Percentiles rank a stretch among this genome's conserved stretches.
These are phyloP conservation scores for Linum usitatissimum DNA, from an alignment of 345 rosid species.

Conservation along the genomic window DNA sequence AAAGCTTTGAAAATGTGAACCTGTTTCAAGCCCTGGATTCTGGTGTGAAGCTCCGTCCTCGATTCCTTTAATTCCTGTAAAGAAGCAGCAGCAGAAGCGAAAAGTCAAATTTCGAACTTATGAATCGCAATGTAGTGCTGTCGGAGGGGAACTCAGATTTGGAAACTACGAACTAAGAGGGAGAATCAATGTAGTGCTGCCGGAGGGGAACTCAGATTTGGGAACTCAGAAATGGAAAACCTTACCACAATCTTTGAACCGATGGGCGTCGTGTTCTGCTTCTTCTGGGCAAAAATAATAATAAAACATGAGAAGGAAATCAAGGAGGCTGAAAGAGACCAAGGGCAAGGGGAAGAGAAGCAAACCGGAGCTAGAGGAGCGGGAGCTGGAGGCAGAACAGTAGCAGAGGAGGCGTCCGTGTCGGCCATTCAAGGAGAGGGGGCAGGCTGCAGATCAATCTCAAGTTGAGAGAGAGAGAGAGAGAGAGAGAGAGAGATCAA, in stretches of 20 bases:
- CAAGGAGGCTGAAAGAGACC: neutral
- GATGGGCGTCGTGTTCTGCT: slow-evolving; percentile 48
- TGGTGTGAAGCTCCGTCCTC: slow-evolving; percentile 62
- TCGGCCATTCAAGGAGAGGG: neutral
- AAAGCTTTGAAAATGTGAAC: slow-evolving; percentile 17
- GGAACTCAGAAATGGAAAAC: neutral
- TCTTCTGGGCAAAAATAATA: slow-evolving; percentile 42
- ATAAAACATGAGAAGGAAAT: neutral
- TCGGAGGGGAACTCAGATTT: neutral
- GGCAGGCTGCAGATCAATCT: neutral
- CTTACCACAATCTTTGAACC: slow-evolving; percentile 59
- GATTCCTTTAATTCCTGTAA: slow-evolving; percentile 75
- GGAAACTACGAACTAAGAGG: no score
- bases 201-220: neutral
- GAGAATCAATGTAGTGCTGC: no score
- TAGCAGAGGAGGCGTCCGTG: neutral
- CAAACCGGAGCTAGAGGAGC: slow-evolving; percentile 2
- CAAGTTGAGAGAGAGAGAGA: neutral
- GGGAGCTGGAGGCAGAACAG: neutral
- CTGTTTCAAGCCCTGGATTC: slow-evolving; percentile 87
- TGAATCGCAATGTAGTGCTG: neutral
- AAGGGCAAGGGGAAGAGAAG: neutral
- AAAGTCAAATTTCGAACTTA: neutral
- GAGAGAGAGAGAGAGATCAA: neutral
- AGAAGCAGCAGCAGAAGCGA: neutral